Base-by-base conservation (phyloP, 352 stramenopile species). In the Hyaloperonospora arabidopsidis region DNA sequence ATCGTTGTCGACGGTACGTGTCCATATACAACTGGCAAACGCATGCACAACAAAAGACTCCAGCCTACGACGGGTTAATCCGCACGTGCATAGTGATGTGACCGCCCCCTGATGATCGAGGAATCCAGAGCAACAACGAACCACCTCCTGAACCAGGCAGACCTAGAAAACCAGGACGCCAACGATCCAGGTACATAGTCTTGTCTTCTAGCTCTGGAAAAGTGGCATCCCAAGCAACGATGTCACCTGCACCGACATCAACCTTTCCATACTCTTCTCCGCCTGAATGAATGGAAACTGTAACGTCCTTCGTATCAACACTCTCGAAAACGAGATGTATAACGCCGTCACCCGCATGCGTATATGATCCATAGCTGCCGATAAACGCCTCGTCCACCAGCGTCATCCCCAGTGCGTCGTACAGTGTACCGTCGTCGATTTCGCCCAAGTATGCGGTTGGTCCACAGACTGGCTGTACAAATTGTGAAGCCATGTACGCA, bases 401-500 rank as follows among this genome's bases (percentile, higher is more conserved):
- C 2, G 19, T 45, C 1, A 68, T 45, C 13, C 61, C 61, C 29
- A 83, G 59, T 1, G 70, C 68, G 19, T 69, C 45, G 17, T 71
- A 46, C 0, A 76, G 18, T 10, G 68, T 65, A 6, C 73, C 73
- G 39, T 79, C 65, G 17, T 72, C 63, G 44, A 84, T 76, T 2
- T 74, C 57, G 2, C 70, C 67, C 1, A 79, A 29, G 48, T 69
- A 79, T 3, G 59, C 50, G 12, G 67, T 78, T 0, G 73, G 67
- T 10, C 66, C 66, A 44, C 73, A 80, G 18, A 80, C 71, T 0
- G 73, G 73, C 43, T 84, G 70, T 0, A 84, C 56, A n/a, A 76
- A 80, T 11, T 79, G 59, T 15, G 70, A 61, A 1, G 63, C 70
- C 68, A 84, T 70, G 22, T 63, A 61, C 6, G 68, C 70, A 34